Evolutionary conservation across 1,139 yeast species (phyloP), one percentile per base, ranked within the genome.

Genomic region (Blastobotrys elegans): DNA sequence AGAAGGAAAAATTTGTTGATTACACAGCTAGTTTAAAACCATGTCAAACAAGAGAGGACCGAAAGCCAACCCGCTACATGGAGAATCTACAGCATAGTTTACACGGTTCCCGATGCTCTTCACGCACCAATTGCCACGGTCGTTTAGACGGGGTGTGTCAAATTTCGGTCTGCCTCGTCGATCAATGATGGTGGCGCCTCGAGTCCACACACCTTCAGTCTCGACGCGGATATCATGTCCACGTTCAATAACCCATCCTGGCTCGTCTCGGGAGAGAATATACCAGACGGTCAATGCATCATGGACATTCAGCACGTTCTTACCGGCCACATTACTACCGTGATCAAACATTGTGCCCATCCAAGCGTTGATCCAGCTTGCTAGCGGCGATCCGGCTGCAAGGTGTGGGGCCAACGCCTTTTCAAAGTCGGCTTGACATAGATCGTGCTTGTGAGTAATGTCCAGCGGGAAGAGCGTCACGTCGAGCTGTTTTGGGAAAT

Each of bases 261-360:
- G 47, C 6, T 46, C 47, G 6, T 54, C 53, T 11, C 46, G 46
- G 11, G 38, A 31, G 10, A 21, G 31, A 4, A 53, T 21, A 49
- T 61, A 69, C 54, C 62, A 65, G n/a, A 66, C 61, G 1, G 74
- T 69, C 31, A 70, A 58, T 2, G 74, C 74, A 52, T 70, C 74
- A 49, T 70, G 74, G 53, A 70, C 55, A 27, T 64, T 58, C 37
- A 66, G 44, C 14, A 51, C 45, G 2, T 52, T 49, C 4, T 55
- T 57, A 14, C 60, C 61, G 7, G 54, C 38, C 37, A 59, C 60
- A 1, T 50, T 43, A 27, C 62, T 51, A 53, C 59, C 57, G 41
- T 60, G 59, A n/a, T 56, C 58, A 44, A 68, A 67, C 13, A 70
- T 57, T 20, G 59, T 47, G n/a, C 51, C 52, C 37, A 69, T 52